Conservation (phyloP, 192 early-diverging fungal species). For the Mortierella antarctica region DNA sequence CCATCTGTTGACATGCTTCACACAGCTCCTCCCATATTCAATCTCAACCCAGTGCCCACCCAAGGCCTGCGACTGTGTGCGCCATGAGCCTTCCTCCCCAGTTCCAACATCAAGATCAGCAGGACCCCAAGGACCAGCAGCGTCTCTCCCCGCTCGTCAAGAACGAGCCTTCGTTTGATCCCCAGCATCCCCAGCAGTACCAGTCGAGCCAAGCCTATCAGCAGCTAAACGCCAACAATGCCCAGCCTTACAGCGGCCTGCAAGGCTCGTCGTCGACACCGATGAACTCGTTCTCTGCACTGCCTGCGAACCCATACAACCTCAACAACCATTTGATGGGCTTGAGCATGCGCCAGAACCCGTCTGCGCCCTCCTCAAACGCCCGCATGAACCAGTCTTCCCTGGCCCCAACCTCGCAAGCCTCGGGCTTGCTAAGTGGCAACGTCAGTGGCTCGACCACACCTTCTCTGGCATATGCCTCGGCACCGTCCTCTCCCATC, state of each 20-base stretch:
- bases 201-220: conserved; percentile 3
- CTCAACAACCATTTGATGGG: conserved; percentile 42
- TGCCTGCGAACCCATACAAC: conserved; percentile 40
- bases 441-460: conserved; percentile 46
- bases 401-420: conserved; percentile 1
- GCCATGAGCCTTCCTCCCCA: conserved; percentile 34
- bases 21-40: neutral
- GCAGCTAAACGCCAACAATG: conserved; percentile 10
- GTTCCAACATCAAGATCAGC: conserved; percentile 26
- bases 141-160: conserved; percentile 17
- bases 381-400: conserved; percentile 13
- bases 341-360: conserved; percentile 31
- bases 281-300: conserved; percentile 26
- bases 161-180: conserved; percentile 21
- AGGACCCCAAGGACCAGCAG: conserved; percentile 14
- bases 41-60: conserved; percentile 12
- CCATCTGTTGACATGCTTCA: neutral
- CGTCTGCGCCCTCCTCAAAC: conserved; percentile 12
- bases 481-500: conserved; percentile 40
- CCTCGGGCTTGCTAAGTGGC: conserved; percentile 20
- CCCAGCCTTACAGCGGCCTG: conserved; percentile 14
- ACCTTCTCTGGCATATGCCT: conserved; percentile 32
- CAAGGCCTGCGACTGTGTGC: neutral
- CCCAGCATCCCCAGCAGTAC: conserved; percentile 14
- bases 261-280: conserved; percentile 20